These are phyloP conservation scores for Kodamaea hsintzibuensis DNA, from an alignment of 805 yeast species.

Conservation along the genomic window DNA sequence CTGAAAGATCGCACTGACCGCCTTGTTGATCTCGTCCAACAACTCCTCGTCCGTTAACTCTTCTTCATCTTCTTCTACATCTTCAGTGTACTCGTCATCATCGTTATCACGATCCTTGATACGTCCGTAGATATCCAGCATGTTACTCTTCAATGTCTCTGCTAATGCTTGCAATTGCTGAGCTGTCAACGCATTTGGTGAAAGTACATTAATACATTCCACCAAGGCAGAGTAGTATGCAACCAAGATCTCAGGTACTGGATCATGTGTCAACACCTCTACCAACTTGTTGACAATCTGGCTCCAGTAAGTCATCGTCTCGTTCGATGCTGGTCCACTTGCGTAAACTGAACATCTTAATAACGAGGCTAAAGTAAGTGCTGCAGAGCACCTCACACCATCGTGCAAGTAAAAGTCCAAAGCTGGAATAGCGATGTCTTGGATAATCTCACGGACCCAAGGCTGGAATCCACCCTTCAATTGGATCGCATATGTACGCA, in stretches of 20 bases:
- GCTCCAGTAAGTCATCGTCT: conserved; percentile 70
- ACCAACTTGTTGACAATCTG: conserved; percentile 67
- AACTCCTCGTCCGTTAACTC: conserved; percentile 89
- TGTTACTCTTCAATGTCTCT: conserved; percentile 56
- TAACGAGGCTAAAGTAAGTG: conserved; percentile 77
- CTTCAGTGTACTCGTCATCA: conserved; percentile 88
- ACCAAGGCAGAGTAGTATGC: conserved; percentile 74
- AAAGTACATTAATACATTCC: conserved; percentile 65
- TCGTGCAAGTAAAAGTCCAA: conserved; percentile 90
- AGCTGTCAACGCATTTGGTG: conserved; percentile 57
- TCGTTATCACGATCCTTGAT: conserved; percentile 69
- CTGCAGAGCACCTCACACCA: conserved; percentile 91
- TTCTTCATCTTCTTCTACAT: conserved; percentile 78
- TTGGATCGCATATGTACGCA: conserved; percentile 81
- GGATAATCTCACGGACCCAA: conserved; percentile 75
- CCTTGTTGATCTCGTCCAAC: conserved; percentile 80
- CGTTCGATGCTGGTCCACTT: conserved; percentile 55
- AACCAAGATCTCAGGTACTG: conserved; percentile 78
- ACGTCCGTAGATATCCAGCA: conserved; percentile 69
- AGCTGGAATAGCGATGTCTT: conserved; percentile 82
- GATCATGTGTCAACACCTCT: conserved; percentile 70
- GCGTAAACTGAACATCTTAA: conserved; percentile 62
- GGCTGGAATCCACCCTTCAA: conserved; percentile 81
- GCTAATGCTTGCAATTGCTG: conserved; percentile 59
- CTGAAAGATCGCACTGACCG: conserved; percentile 69